Evolutionary conservation across 768 basidiomycete species (phyloP).

Genomic region (Lentinula lateritia): DNA sequence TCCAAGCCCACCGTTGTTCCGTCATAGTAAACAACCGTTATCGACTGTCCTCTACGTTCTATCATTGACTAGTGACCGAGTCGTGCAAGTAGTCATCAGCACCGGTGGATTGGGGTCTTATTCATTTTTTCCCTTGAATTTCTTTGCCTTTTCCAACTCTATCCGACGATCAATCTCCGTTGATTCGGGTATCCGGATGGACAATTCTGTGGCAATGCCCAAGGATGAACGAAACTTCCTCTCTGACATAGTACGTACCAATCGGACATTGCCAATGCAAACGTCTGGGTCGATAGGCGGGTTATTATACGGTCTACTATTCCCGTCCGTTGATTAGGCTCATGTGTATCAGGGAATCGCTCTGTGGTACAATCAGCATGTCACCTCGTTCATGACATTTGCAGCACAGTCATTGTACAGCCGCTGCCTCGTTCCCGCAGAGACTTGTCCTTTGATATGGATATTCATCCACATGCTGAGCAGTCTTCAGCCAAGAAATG

Average conservation of each 20-base stretch:
- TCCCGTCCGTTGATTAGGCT: not conserved
- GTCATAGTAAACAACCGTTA: not conserved
- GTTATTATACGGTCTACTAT: not conserved
- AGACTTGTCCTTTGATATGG: not conserved
- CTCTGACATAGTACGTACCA: too few species aligned
- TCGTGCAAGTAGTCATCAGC: too few species aligned
- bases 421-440: slow-evolving; percentile 1
- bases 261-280: too few species aligned
- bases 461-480: not conserved
- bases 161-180: too few species aligned
- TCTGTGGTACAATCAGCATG: not conserved
- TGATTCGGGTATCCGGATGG: too few species aligned
- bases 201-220: too few species aligned
- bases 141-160: too few species aligned
- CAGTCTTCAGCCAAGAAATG: not conserved
- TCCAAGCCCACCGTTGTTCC: not conserved
- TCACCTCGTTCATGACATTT: not conserved
- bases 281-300: too few species aligned
- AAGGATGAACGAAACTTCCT: too few species aligned
- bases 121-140: too few species aligned
- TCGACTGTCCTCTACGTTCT: too few species aligned
- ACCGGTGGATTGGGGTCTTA: too few species aligned
- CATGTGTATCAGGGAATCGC: not conserved
- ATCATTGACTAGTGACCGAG: not conserved
- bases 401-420: not conserved